Conservation (phyloP, 2,329 filamentous ascomycete species). For the Remersonia thermophila region DNA sequence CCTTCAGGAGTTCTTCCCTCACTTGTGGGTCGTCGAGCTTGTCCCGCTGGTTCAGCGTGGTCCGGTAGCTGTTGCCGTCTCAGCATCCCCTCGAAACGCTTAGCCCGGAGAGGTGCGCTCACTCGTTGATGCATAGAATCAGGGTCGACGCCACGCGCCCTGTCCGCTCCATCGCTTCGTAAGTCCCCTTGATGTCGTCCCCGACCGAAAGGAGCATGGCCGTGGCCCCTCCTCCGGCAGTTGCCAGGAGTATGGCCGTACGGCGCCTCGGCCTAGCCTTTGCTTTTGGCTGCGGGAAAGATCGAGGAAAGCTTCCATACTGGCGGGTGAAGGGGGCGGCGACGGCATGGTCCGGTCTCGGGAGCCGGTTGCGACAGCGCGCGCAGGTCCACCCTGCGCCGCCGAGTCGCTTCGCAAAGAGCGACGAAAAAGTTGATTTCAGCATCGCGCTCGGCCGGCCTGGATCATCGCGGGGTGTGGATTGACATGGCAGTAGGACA, state of each 20-base stretch:
- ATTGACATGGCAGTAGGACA: not conserved
- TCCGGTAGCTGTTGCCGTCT: conserved; percentile 59
- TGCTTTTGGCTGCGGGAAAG: conserved; percentile 3
- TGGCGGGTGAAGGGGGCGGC: conserved; percentile 6
- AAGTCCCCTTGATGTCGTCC: conserved; percentile 64
- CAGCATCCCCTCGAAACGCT: not conserved
- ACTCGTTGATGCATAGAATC: conserved; percentile 82
- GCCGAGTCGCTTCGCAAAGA: conserved; percentile 11
- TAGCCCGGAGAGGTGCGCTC: conserved; percentile 13
- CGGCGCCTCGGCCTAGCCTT: conserved; percentile 9
- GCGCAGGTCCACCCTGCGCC: conserved; percentile 17
- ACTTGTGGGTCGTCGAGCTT: conserved; percentile 49
- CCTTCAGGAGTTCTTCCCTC: conserved; percentile 55
- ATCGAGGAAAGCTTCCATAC: conserved; percentile 8
- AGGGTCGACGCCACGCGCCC: conserved; percentile 66
- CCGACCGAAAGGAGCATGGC: conserved; percentile 31
- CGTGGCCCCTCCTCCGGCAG: conserved; percentile 36
- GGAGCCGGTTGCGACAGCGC: conserved; percentile 15
- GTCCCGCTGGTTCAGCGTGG: conserved; percentile 61
- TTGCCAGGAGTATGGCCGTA: conserved; percentile 33
- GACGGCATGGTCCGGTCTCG: not conserved
- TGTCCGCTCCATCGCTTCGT: conserved; percentile 62
- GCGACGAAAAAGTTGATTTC: conserved; percentile 11
- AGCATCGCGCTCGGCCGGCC: conserved; percentile 8
- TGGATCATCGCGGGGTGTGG: conserved; percentile 1